These are phyloP conservation scores for Tetragonia tetragonoides DNA, from an alignment of 148 eudicot genomes.

Conservation along the genomic window DNA sequence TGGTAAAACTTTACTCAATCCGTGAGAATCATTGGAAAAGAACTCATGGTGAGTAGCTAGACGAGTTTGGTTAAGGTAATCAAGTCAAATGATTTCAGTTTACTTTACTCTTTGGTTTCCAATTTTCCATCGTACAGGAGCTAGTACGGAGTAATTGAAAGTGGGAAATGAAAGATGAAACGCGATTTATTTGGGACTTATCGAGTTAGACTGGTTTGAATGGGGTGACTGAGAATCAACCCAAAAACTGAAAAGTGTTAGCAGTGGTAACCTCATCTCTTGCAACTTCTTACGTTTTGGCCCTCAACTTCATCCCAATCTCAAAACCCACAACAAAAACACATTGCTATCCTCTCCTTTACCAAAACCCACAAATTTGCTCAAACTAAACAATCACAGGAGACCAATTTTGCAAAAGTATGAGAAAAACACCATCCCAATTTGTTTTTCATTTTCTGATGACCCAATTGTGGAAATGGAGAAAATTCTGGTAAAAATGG, in stretches of 20 bases:
- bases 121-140: too few relatives aligned
- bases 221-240: not conserved
- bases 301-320: constrained; percentile 22
- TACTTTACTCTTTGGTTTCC: too few relatives aligned
- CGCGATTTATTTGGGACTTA: too few relatives aligned
- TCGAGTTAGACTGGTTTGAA: too few relatives aligned
- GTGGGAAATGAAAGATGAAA: too few relatives aligned
- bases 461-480: constrained; percentile 41
- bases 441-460: constrained; percentile 46
- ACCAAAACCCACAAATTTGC: constrained; percentile 17
- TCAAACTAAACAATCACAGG: not conserved
- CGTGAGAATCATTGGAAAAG: too few relatives aligned
- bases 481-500: constrained; percentile 22
- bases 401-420: constrained; percentile 5
- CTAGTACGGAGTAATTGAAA: too few relatives aligned
- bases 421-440: constrained; percentile 28
- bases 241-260: constrained; percentile 36
- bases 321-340: constrained; percentile 6
- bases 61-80: too few relatives aligned
- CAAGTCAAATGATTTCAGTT: too few relatives aligned
- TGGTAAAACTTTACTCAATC: too few relatives aligned
- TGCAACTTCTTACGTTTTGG: constrained; percentile 41
- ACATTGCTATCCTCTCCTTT: constrained; percentile 1
- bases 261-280: constrained; percentile 50
- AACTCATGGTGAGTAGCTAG: too few relatives aligned